Base-by-base conservation (phyloP, 345 rosid species). In the Linum tenue region DNA sequence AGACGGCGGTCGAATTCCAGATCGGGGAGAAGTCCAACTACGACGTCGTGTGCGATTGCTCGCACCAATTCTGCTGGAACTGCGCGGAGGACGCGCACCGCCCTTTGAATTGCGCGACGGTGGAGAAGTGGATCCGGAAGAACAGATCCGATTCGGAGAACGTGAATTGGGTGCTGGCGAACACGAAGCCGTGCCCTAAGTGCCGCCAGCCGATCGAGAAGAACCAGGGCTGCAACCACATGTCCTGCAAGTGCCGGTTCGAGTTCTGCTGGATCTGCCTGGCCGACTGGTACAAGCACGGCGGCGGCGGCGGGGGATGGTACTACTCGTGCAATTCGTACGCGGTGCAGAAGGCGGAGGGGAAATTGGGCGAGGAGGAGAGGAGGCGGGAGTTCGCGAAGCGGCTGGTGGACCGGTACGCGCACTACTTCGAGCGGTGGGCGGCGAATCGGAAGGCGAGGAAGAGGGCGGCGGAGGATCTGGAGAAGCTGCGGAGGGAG, bases 161-260 rank as follows among this genome's bases (percentile, higher is more conserved):
- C 44, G 71, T 73, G 51, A 73, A 60, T 0, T 79, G 68, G 58
- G 65, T 76, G 7, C 57, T 65, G 2, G 65, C 67, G 3, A 67
- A 70, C 51, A 61, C 71, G 56, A 79, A 79, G 79, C 80, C 76
- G 10, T 79, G 83, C 48, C 83, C 83, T 7, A 76, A 73, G n/a
- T 79, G 83, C 68, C 65, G 37, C 35, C 40, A 59, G 6, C 74
- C 80, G 5, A 79, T 76, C 7, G 80, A 79, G 67, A 76, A 79
- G 56, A 74, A 68, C 53, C 56, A 17, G 1, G 80, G 83, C 7
- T 74, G 80, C 53, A 60, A 55, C 57, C 75, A 71, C 60, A 77
- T 80, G 78, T 41, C 51, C 0, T 79, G 83, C 39, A 38, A 14
- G 15, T 22, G 31, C 31, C 31, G 31, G 31, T 76, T 78, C 55